phyloP scores from a whole-genome alignment of 768 basidiomycete species.

The Trametes maxima region DNA sequence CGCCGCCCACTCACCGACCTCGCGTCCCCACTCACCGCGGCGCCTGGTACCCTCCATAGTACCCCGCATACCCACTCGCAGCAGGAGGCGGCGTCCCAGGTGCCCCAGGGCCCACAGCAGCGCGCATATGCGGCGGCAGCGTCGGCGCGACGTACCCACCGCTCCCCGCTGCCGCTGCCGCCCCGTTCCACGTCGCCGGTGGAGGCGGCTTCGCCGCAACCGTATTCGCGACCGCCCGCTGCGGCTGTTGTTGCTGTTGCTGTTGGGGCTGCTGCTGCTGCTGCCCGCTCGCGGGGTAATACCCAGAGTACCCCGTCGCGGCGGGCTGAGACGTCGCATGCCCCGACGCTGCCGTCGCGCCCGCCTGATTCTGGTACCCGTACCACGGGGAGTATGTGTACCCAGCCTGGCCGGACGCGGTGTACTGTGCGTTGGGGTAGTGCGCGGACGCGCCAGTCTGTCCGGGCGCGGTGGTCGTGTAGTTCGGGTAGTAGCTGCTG shows the following conservation, averaged over 20 bases:
- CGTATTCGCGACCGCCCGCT: slow-evolving; percentile 60
- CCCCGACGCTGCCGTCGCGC: slow-evolving; percentile 34
- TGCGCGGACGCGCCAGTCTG: slow-evolving; percentile 31
- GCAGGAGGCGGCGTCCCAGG: slow-evolving; percentile 28
- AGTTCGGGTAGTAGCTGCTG: slow-evolving; percentile 34
- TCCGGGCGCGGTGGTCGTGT: slow-evolving; percentile 32
- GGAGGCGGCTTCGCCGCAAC: slow-evolving; percentile 36
- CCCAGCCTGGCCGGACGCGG: slow-evolving; percentile 39
- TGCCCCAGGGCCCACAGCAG: slow-evolving; percentile 16
- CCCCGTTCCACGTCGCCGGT: slow-evolving; percentile 23
- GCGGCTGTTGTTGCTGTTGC: slow-evolving; percentile 33
- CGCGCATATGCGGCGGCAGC: slow-evolving; percentile 46
- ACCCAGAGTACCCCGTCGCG: slow-evolving; percentile 42
- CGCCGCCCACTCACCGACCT: not conserved
- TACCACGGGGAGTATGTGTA: slow-evolving; percentile 49
- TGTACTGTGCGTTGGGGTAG: slow-evolving; percentile 42
- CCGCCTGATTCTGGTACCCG: slow-evolving; percentile 40
- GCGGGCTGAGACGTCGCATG: slow-evolving; percentile 49
- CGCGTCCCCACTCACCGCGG: slow-evolving; percentile 15
- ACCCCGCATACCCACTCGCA: slow-evolving; percentile 17
- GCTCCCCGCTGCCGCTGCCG: slow-evolving; percentile 11
- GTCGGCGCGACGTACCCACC: slow-evolving; percentile 37
- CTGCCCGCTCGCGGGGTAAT: slow-evolving; percentile 39
- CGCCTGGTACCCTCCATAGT: slow-evolving; percentile 30
- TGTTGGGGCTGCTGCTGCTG: slow-evolving; percentile 23